Evolutionary conservation across 768 basidiomycete genomes (phyloP), one percentile per base, ranked within the genome.

Genomic region (Rhizopogon salebrosus): DNA sequence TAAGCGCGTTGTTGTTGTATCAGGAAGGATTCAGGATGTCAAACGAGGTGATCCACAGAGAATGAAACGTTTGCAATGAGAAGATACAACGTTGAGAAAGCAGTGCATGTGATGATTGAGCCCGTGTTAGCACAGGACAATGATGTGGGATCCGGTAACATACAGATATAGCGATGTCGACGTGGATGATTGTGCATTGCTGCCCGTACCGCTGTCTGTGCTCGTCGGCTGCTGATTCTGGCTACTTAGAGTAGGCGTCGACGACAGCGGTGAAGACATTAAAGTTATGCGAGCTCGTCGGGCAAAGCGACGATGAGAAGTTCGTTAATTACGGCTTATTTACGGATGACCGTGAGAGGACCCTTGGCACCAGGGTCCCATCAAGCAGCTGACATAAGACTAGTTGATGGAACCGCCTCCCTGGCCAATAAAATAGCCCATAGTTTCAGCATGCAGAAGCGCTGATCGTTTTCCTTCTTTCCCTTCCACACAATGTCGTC

Each of bases 111-210:
- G 26, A 34, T 24, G 34, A 22, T 49, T 27, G 5, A 53, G 37
- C 26, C 22, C 38, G 48, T 46, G 50, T 22, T 54, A 40, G 57
- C 63, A 43, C 18, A 50, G 27, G 20, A 24, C 10, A 34, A 23
- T 37, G 23, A 40, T 36, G 7, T 13, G 26, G 55, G 38, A 62
- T 52, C 57, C n/a, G 14, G 56, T 59, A 55, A 65, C 65, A 13
- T 36, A 66, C 65, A 66, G 65, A 62, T 66, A 66, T 43, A 66
- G 58, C 16, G 66, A 57, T 3, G 66, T 61, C 1, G 64, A 60
- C 38, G 52, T 36, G 1, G 63, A 45, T 8, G 57, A 13, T 31
- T 49, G 52, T 9, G 24, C 18, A 10, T 49, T 27, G 29, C 13
- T 7, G 10, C 22, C 53, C 6, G n/a, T 6, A 16, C 11, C 11